Percentiles rank a stretch among this genome's conserved stretches.
Evolutionary conservation across 345 rosid genomes (phyloP).

Genomic region (Euphorbia tirucalli): DNA sequence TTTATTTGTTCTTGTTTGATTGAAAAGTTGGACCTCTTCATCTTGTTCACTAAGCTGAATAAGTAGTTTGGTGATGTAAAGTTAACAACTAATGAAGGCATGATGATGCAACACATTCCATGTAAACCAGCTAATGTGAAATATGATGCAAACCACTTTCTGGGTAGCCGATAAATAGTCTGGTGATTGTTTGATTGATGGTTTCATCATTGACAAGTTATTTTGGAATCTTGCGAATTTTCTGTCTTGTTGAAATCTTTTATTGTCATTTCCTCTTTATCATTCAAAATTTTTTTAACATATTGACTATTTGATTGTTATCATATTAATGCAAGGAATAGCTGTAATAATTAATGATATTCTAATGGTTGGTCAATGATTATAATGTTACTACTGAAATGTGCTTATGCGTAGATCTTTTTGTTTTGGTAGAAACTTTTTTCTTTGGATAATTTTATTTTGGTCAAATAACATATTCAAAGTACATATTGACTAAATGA

Average conservation of each 20-base stretch:
- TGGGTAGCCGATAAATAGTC: background rate
- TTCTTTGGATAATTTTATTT: background rate
- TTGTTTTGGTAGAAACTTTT: background rate
- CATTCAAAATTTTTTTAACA: background rate
- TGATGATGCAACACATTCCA: background rate
- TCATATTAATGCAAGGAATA: background rate
- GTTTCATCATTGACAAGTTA: background rate
- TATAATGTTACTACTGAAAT: background rate
- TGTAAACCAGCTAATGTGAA: background rate
- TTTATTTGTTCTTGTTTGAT: no score
- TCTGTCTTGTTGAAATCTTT: background rate
- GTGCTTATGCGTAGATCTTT: background rate
- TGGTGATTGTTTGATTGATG: background rate
- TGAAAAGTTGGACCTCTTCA: background rate
- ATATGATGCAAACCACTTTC: background rate
- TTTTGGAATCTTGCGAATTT: background rate
- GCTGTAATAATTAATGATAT: background rate
- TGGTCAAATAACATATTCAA: background rate
- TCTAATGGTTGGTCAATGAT: background rate
- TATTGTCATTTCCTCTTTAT: background rate
- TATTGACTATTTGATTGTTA: background rate
- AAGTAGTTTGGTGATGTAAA: background rate
- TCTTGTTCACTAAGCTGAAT: background rate
- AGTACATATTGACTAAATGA: background rate
- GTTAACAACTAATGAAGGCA: background rate